Conservation (phyloP, 2,329 filamentous ascomycete species). For the Alternaria rosae region DNA sequence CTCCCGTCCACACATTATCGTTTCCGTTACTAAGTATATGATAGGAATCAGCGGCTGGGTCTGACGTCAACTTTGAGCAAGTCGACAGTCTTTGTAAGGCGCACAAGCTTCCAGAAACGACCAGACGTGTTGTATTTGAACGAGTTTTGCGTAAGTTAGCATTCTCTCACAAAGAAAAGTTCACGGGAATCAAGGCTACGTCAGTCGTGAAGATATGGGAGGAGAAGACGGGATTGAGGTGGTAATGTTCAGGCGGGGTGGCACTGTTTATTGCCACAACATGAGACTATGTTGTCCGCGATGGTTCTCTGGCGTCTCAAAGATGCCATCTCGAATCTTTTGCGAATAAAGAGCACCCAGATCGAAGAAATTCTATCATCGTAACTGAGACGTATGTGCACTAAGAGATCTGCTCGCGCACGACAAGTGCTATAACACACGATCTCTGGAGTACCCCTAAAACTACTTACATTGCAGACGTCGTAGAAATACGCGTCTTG, state of each 20-base stretch:
- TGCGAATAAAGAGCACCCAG: too few relatives aligned
- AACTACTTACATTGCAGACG: neutral
- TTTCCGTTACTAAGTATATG: too few relatives aligned
- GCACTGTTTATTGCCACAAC: too few relatives aligned
- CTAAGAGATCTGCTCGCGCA: neutral
- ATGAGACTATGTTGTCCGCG: too few relatives aligned
- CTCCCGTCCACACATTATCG: too few relatives aligned
- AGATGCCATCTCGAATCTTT: too few relatives aligned
- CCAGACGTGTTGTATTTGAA: constrained; percentile 17
- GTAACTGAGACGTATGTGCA: too few relatives aligned
- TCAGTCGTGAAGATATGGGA: constrained; percentile 27
- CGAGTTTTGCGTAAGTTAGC: constrained; percentile 17
- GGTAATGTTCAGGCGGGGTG: constrained; percentile 7
- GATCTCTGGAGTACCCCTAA: neutral
- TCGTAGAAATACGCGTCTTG: neutral
- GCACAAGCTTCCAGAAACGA: neutral
- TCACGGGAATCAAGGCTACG: constrained; percentile 24
- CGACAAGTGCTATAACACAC: neutral
- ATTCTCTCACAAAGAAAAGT: constrained; percentile 19
- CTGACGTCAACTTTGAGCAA: neutral
- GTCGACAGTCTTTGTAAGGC: constrained; percentile 1
- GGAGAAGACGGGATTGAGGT: constrained; percentile 21
- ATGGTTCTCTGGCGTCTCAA: too few relatives aligned
- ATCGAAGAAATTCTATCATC: too few relatives aligned
- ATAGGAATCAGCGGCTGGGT: too few relatives aligned